Conservation (phyloP, 352 stramenopile species). For the Pythium phragmiticola region DNA sequence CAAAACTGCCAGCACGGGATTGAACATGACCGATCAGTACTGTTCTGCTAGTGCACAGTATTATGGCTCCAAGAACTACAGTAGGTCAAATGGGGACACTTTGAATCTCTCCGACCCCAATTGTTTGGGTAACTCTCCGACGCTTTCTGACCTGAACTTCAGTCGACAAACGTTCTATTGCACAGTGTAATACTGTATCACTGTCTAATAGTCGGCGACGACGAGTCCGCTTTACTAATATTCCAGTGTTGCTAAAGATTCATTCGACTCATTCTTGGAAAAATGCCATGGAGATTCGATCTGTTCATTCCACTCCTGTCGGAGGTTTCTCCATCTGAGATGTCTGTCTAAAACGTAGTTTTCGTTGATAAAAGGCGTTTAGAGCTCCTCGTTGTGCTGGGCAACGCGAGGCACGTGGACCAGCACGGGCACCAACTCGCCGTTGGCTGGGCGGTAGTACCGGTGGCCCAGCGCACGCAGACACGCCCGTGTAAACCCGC, state of each 20-base stretch:
- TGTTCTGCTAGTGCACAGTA: no score
- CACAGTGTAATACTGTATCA: neutral
- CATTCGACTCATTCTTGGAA: neutral
- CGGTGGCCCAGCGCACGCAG: conserved; percentile 54
- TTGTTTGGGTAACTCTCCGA: neutral
- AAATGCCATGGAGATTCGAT: no score
- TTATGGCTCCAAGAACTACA: no score
- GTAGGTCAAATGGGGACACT: no score
- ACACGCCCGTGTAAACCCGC: conserved; percentile 63
- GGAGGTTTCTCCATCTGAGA: no score
- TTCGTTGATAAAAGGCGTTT: neutral
- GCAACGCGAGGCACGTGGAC: conserved; percentile 18
- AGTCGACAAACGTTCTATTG: neutral
- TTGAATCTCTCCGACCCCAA: neutral
- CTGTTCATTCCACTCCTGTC: no score
- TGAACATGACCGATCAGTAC: no score
- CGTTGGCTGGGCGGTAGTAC: conserved; percentile 67
- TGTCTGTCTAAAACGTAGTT: neutral
- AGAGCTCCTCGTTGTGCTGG: conserved; percentile 1
- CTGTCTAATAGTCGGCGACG: neutral
- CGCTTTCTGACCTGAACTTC: neutral
- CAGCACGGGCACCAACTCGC: conserved; percentile 64
- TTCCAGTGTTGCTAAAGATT: neutral
- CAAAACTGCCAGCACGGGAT: no score
- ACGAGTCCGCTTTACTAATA: neutral